A percentile compares a stretch with the other conserved stretches of the same genome.
These are phyloP conservation scores for Salvia splendens DNA, from an alignment of 257 asterid genomes.

Conservation along the genomic window DNA sequence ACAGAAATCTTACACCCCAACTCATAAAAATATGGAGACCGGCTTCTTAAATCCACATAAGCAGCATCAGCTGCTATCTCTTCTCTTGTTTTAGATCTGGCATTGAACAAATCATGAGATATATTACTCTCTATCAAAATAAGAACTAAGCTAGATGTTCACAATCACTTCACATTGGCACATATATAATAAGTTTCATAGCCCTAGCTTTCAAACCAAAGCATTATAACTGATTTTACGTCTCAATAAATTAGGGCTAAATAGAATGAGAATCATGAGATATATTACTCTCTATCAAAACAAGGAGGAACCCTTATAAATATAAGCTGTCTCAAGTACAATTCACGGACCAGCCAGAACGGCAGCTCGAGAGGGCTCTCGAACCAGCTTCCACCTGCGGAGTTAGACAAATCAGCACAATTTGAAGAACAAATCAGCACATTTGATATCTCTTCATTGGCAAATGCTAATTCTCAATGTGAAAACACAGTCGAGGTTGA, in stretches of 20 bases:
- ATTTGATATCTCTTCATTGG: too few relatives aligned
- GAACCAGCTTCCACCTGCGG: slow-evolving; percentile 81
- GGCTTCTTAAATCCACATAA: slow-evolving; percentile 84
- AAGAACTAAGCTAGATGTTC: slow-evolving; percentile 1
- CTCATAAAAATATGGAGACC: slow-evolving; percentile 72
- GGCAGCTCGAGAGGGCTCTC: slow-evolving; percentile 76
- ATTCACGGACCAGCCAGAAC: slow-evolving; percentile 79
- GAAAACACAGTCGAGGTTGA: too few relatives aligned
- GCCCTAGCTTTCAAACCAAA: slow-evolving; percentile 7
- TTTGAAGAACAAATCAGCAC: not conserved
- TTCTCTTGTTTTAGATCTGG: slow-evolving; percentile 80
- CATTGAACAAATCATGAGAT: slow-evolving; percentile 12
- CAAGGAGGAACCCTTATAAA: slow-evolving; percentile 71
- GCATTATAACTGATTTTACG: slow-evolving; percentile 2
- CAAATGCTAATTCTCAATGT: too few relatives aligned
- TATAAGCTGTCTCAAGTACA: slow-evolving; percentile 64
- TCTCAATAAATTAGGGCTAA: slow-evolving; percentile 8
- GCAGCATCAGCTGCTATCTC: slow-evolving; percentile 99
- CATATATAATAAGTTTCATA: not conserved
- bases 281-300: slow-evolving; percentile 69
- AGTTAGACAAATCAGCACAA: not conserved
- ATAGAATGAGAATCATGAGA: not conserved
- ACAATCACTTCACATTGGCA: not conserved
- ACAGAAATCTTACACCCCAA: slow-evolving; percentile 70
- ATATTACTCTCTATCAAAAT: too few relatives aligned